Base-by-base conservation (phyloP, 163 green algal species). In the Chloromonas sp. region DNA sequence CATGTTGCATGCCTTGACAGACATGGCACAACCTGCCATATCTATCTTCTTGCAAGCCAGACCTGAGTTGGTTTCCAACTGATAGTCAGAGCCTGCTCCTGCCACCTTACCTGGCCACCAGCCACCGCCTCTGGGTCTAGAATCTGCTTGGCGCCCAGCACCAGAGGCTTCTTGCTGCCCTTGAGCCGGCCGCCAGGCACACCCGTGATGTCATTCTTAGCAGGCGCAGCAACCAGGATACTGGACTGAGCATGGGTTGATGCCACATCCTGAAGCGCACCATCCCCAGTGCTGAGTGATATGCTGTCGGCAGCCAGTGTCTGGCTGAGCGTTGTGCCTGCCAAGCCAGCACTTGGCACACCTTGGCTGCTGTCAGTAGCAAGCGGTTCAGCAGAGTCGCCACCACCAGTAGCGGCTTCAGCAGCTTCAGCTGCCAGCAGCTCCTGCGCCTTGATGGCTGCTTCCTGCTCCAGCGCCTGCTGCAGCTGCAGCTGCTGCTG, bases 81-180 rank as follows among this genome's bases (percentile, higher is more conserved):
- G 5, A 76, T 13, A 76, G 66, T n/a, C 66, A 76, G 66, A 81
- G 0, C 85, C 74, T 0, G 70, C 85, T 1, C 84, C 36, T 36
- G 36, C 36, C 36, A 36, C 76, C 70, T 88, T 81, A 1, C 81
- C 81, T 59, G 66, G n/a, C 81, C 85, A 88, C 81, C 76, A 81
- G 2, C 8, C 8, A 8, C 78, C 78, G 58, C 3, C 2, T 14
- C 14, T 14, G 3, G 2, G 71, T 8, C 58, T 2, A 79, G 71
- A n/a, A 79, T 79, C 14, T 14, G 71, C 71, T 79, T 79, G 8
- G 71, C 71, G 58, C 71, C 71, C 71, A 79, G 71, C 8, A n/a
- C 58, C 14, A n/a, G 8, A 3, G 14, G 14, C 71, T 79, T 79
- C 71, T 79, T 79, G 14, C 58, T 79, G 71, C 36, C 36, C 36